These are phyloP conservation scores for Paraphaeosphaeria minitans DNA, from an alignment of 2,329 filamentous ascomycete genomes.

Conservation along the genomic window DNA sequence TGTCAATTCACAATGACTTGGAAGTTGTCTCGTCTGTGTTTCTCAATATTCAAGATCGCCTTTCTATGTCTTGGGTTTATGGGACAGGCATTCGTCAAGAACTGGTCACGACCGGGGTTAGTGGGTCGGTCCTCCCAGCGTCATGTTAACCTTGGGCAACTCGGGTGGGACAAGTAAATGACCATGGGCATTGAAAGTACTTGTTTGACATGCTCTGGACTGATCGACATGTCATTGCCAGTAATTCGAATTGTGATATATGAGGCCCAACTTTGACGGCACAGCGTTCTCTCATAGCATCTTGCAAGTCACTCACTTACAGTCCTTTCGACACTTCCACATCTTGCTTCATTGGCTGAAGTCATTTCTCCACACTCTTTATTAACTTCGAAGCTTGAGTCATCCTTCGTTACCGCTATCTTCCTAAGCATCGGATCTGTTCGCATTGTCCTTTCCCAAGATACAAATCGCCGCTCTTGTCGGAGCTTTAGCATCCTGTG, in stretches of 20 bases:
- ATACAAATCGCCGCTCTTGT: slow-evolving; percentile 38
- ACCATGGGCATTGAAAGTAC: neutral
- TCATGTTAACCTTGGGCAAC: neutral
- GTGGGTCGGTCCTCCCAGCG: too few relatives aligned
- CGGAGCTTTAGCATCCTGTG: slow-evolving; percentile 44
- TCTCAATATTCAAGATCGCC: neutral
- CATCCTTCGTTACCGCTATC: slow-evolving; percentile 14
- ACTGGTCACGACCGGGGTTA: neutral
- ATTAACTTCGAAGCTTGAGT: slow-evolving; percentile 34
- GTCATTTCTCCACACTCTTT: slow-evolving; percentile 29
- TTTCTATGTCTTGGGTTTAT: neutral
- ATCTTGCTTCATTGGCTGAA: slow-evolving; percentile 35
- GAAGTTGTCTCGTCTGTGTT: neutral
- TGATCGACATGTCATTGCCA: neutral
- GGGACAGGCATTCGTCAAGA: neutral
- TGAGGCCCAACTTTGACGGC: neutral
- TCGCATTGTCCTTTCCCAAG: slow-evolving; percentile 34
- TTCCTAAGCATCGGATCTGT: slow-evolving; percentile 10
- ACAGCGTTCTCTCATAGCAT: slow-evolving; percentile 13
- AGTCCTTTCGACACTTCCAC: slow-evolving; percentile 27
- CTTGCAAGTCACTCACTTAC: slow-evolving; percentile 24
- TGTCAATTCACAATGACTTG: neutral
- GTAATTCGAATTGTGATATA: neutral
- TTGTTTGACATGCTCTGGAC: neutral
- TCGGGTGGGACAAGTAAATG: neutral